Evolutionary conservation across 257 asterid genomes (phyloP), one percentile per base, ranked within the genome.

Genomic region (Ballota nigra): DNA sequence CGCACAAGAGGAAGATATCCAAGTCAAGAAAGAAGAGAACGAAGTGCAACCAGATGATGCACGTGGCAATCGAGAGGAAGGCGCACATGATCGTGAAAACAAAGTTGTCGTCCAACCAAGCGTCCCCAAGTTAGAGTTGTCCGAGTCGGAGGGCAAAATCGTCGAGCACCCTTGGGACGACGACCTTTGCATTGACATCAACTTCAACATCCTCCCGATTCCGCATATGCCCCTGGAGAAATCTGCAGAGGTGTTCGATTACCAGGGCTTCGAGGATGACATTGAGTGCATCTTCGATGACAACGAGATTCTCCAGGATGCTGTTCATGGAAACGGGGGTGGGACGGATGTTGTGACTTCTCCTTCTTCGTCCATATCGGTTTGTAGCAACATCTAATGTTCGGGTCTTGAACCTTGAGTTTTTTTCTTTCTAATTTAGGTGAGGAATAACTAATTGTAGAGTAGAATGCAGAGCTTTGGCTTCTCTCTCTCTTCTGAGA

Each of bases 81-180:
- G 63, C 4, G 71, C 41, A 60, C 75, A 52, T 33, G 29, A 68
- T n/a, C 67, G 6, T 41, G 84, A 73, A 22, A 67, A 24, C 45
- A 75, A 70, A 40, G 55, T 0, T 0, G 64, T 12, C 41, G 57
- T 18, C 7, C 78, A 75, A 65, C 52, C 65, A n/a, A 70, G 75
- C 13, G 15, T 43, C 62, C 76, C 73, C 6, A 75, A 79, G 77
- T 18, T 62, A 7, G 85, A 80, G 38, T 53, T 75, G 6, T 68
- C 52, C 18, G 85, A 59, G 18, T 53, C 78, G 0, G 75, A 79
- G 0, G 69, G 74, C 71, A 66, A 78, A 52, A 68, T 49, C 9
- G 68, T 73, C 29, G 90, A 80, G 65, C 82, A 86, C 82, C 96
- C 89, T 0, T 92, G 97, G 97, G 83, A 79, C 75, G 71, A 86